Evolutionary conservation across 2,329 filamentous ascomycete genomes (phyloP), one percentile per base, ranked within the genome.

Genomic region (Paecilomyces formosus): DNA sequence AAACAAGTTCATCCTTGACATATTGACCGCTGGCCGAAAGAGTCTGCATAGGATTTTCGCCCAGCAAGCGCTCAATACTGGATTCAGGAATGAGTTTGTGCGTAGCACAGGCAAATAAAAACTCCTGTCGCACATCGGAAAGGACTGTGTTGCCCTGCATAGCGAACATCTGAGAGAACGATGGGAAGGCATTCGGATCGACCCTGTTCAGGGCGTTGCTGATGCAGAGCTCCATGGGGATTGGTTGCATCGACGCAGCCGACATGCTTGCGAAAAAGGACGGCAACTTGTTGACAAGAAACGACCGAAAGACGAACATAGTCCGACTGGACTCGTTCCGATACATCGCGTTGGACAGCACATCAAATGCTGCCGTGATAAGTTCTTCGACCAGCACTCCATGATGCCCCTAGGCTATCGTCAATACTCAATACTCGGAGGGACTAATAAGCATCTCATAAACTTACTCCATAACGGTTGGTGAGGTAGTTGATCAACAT

Each of bases 101-200:
- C 45, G 97, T 81, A 57, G 90, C 90, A 70, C 94, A 99, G 0
- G 93, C 87, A 63, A 95, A 94, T 49, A 96, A 84, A 64, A 97
- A 97, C 61, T 97, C 79, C 75, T 88, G 89, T 26, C 87, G 83
- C 28, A 90, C 90, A 60, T 86, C 83, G 28, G 85, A 83, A 2
- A 88, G 77, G 39, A 82, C 79, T 56, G 82, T 83, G 56, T 81
- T 84, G 12, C 76, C 76, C 76, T 70, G 80, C 79, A 85, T 83
- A 55, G 84, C 80, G 60, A 87, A 86, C 65, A 85, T 81, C 55
- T 84, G 83, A 11, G 85, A 86, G 57, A 88, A 81, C 0, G 85
- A 84, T 3, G 85, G 85, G 63, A 88, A 88, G 0, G 81, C 78
- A 58, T 84, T 82, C 0, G 81, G 80, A 58, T 88, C 85, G 35